Percentiles rank a stretch among this genome's conserved stretches.
phyloP scores from a whole-genome alignment of 2,329 filamentous ascomycete genomes.

The Ophiostoma ips region DNA sequence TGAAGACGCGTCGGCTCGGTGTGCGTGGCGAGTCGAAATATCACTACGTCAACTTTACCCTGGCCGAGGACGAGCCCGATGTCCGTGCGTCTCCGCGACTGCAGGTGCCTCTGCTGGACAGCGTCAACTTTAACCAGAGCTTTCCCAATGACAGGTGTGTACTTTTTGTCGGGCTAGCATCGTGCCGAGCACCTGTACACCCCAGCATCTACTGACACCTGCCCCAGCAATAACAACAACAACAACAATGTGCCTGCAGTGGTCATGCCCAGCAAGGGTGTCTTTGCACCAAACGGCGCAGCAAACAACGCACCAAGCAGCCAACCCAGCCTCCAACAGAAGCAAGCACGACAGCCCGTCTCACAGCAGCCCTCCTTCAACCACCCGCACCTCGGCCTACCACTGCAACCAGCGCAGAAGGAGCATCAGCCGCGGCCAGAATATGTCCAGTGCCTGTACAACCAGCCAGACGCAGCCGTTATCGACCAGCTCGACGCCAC shows the following conservation, averaged over 20 bases:
- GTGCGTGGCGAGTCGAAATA: constrained; percentile 97
- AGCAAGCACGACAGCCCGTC: constrained; percentile 1
- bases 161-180: no score
- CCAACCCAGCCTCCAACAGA: constrained; percentile 2
- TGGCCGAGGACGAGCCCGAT: constrained; percentile 43
- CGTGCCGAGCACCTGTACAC: no score
- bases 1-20: constrained; percentile 82
- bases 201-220: not conserved
- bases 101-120: constrained; percentile 36
- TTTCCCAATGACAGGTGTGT: constrained; percentile 29
- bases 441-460: constrained; percentile 40
- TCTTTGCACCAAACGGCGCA: not conserved
- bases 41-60: constrained; percentile 65
- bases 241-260: not conserved
- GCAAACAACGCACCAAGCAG: not conserved
- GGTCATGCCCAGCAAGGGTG: constrained; percentile 2
- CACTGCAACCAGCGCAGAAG: constrained; percentile 13
- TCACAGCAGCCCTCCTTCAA: constrained; percentile 4
- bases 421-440: not conserved
- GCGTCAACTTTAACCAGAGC: constrained; percentile 31
- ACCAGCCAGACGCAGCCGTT: constrained; percentile 40
- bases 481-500: constrained; percentile 46
- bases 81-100: constrained; percentile 30
- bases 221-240: not conserved
- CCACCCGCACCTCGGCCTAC: constrained; percentile 2